Evolutionary conservation across 805 yeast genomes (phyloP).

Genomic region (Metschnikowia corniflorae): DNA sequence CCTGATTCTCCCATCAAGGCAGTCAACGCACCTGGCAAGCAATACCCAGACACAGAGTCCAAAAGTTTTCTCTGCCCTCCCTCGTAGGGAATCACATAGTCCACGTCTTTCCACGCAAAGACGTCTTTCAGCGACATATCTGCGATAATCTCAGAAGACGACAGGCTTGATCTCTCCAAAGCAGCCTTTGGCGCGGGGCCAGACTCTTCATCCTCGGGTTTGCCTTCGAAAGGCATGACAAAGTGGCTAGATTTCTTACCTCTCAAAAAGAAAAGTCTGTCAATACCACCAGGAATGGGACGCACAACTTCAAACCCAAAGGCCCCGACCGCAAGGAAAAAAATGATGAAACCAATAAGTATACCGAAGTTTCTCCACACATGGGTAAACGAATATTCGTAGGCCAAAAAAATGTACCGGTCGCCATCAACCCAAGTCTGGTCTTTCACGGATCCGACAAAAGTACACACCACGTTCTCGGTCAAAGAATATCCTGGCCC

Average conservation of each 20-base stretch:
- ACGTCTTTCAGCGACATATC: constrained; percentile 16
- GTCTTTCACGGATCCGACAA: constrained; percentile 16
- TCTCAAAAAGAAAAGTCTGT: constrained; percentile 27
- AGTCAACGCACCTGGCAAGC: constrained; percentile 51
- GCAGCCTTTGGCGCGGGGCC: constrained; percentile 8
- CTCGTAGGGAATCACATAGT: constrained; percentile 52
- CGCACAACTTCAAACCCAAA: constrained; percentile 26
- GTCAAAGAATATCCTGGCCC: constrained; percentile 23
- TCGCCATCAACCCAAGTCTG: constrained; percentile 26
- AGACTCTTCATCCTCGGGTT: constrained; percentile 17
- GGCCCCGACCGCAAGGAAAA: constrained; percentile 20
- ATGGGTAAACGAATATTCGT: constrained; percentile 34
- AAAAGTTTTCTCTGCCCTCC: constrained; percentile 36
- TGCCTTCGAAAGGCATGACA: constrained; percentile 13
- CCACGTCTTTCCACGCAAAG: constrained; percentile 57
- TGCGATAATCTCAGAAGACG: constrained; percentile 10
- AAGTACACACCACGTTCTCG: constrained; percentile 15
- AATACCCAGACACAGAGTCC: constrained; percentile 30
- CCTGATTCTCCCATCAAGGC: constrained; percentile 66
- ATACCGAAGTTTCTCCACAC: constrained; percentile 49
- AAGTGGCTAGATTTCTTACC: constrained; percentile 22
- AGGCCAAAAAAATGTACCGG: constrained; percentile 30
- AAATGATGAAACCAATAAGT: constrained; percentile 32
- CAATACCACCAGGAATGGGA: constrained; percentile 33
- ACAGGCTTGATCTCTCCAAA: constrained; percentile 8